These are phyloP conservation scores for Tylopilus rubrobrunneus DNA, from an alignment of 768 basidiomycete genomes.

Conservation along the genomic window DNA sequence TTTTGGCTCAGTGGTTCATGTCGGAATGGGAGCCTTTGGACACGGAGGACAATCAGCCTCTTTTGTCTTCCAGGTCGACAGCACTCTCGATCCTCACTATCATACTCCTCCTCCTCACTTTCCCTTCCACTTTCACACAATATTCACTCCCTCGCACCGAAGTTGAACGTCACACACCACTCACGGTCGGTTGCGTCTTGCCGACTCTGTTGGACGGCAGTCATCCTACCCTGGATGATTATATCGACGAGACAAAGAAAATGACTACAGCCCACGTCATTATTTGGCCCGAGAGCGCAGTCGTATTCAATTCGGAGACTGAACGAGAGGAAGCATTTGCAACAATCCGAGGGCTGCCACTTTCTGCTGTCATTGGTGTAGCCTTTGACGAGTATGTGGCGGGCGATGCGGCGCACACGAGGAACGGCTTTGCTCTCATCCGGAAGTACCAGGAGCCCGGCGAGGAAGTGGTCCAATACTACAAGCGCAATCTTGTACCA, in stretches of 20 bases:
- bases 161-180: conserved; percentile 43
- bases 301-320: conserved; percentile 50
- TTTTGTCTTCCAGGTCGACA: conserved; percentile 21
- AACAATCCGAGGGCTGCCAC: conserved; percentile 31
- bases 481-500: conserved; percentile 76
- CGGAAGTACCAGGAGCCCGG: conserved; percentile 32
- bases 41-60: not conserved
- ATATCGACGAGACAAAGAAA: conserved; percentile 52
- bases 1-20: conserved; percentile 55
- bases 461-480: conserved; percentile 51
- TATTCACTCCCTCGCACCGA: conserved; percentile 37
- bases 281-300: conserved; percentile 81
- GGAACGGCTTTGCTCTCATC: conserved; percentile 66
- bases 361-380: conserved; percentile 54
- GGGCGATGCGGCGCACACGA: conserved; percentile 39
- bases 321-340: conserved; percentile 51
- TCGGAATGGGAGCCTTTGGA: conserved; percentile 16
- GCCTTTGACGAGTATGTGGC: conserved; percentile 62
- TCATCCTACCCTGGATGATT: conserved; percentile 52
- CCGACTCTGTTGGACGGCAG: conserved; percentile 46
- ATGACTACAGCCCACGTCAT: conserved; percentile 52
- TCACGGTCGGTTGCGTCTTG: conserved; percentile 65
- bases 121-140: conserved; percentile 53
- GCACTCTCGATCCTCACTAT: conserved; percentile 35
- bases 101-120: conserved; percentile 42